phyloP scores from a whole-genome alignment of 2,329 filamentous ascomycete species.

The Diaporthe amygdali region DNA sequence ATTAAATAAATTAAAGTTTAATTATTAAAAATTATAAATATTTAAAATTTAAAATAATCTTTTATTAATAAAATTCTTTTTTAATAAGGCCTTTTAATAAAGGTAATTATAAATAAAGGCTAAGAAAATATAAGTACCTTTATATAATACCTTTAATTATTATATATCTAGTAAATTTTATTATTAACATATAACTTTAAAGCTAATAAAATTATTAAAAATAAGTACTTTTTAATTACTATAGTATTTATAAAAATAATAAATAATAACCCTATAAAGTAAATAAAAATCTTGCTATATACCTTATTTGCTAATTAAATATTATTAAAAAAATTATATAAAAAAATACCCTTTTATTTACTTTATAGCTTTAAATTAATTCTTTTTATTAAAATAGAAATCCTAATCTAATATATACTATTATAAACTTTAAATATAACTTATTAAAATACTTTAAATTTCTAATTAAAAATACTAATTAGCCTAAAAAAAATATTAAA shows the following conservation, averaged over 20 bases:
- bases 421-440: background rate
- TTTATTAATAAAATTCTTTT: no score
- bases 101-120: no score
- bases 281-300: background rate
- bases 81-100: no score
- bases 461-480: no score
- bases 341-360: background rate
- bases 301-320: background rate
- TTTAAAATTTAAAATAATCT: no score
- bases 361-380: background rate
- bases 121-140: no score
- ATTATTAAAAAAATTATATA: background rate
- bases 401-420: background rate
- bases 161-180: no score
- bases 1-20: no score
- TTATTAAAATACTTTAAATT: no score
- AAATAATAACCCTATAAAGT: background rate
- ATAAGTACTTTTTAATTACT: background rate
- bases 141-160: no score
- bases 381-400: background rate
- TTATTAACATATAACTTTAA: background rate
- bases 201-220: background rate
- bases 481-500: no score
- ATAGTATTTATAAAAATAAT: background rate
- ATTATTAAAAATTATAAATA: no score